These are phyloP conservation scores for Euphrasia arctica DNA, from an alignment of 305 asterid genomes.

Conservation along the genomic window DNA sequence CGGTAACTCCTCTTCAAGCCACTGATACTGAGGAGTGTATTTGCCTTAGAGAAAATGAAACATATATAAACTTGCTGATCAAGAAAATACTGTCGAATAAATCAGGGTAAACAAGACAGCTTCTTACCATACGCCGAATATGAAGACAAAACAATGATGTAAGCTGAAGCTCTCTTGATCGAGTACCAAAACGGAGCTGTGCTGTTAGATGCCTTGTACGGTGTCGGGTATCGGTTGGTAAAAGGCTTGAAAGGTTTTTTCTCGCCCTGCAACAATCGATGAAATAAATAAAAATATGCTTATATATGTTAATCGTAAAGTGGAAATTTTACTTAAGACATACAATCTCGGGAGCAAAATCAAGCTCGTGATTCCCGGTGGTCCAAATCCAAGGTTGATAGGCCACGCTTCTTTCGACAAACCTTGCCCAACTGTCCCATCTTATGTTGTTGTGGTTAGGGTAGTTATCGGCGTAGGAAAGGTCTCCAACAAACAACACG, in stretches of 20 bases:
- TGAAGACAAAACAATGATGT: conserved; percentile 78
- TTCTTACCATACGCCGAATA: conserved; percentile 79
- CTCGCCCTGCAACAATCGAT: conserved; percentile 59
- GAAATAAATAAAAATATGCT: not conserved
- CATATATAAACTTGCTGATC: not conserved
- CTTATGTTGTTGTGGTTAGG: conserved; percentile 72
- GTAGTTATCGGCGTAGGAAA: conserved; percentile 78
- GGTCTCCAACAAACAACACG: conserved; percentile 74
- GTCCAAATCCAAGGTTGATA: conserved; percentile 99
- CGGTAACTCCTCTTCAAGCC: conserved; percentile 70
- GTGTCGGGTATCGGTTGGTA: conserved; percentile 58
- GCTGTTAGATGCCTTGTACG: conserved; percentile 62
- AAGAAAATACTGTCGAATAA: not conserved
- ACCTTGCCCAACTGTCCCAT: conserved; percentile 96
- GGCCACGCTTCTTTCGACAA: conserved; percentile 81
- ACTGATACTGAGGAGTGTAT: conserved; percentile 76
- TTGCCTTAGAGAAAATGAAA: conserved; percentile 37
- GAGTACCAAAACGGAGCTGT: conserved; percentile 83
- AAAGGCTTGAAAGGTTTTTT: conserved; percentile 71
- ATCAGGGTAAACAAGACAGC: not conserved
- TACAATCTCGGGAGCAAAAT: conserved; percentile 76
- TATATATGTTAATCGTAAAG: not conserved
- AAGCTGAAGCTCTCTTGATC: conserved; percentile 82
- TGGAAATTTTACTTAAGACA: conserved; percentile 21
- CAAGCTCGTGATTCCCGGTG: conserved; percentile 82